Evolutionary conservation across 2,329 filamentous ascomycete genomes (phyloP).

Genomic region (Apiospora malaysiana): DNA sequence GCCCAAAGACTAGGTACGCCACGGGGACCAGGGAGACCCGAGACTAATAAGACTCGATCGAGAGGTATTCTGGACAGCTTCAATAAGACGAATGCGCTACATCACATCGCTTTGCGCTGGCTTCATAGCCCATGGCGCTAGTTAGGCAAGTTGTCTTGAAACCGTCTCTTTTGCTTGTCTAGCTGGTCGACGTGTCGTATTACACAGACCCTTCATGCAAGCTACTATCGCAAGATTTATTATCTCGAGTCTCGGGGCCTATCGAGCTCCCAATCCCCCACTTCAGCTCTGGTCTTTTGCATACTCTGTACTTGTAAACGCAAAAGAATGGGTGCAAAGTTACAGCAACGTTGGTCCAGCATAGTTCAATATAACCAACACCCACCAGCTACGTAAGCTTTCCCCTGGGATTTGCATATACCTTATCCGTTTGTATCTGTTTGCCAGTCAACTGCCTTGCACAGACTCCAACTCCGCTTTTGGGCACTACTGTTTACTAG

Average conservation of each 20-base stretch:
- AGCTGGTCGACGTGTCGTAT: conserved; percentile 16
- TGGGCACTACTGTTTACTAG: background rate
- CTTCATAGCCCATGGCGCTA: conserved; percentile 2
- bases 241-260: background rate
- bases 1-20: background rate
- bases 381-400: background rate
- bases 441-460: conserved; percentile 12
- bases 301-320: background rate
- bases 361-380: background rate
- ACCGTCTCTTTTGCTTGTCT: conserved; percentile 2
- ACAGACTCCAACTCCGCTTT: conserved; percentile 4
- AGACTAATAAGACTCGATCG: background rate
- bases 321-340: background rate
- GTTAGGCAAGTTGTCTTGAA: conserved; percentile 11
- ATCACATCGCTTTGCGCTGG: conserved; percentile 7
- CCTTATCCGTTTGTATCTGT: conserved; percentile 2
- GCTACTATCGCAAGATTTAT: background rate
- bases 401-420: background rate
- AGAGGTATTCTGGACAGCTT: conserved; percentile 2
- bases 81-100: conserved; percentile 2
- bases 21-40: background rate
- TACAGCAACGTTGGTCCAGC: background rate
- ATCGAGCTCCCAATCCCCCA: background rate
- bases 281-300: background rate
- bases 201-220: conserved; percentile 8